A percentile compares a stretch with the other conserved stretches of the same genome.
phyloP scores from a whole-genome alignment of 768 basidiomycete genomes.

The Podaxis sp. region DNA sequence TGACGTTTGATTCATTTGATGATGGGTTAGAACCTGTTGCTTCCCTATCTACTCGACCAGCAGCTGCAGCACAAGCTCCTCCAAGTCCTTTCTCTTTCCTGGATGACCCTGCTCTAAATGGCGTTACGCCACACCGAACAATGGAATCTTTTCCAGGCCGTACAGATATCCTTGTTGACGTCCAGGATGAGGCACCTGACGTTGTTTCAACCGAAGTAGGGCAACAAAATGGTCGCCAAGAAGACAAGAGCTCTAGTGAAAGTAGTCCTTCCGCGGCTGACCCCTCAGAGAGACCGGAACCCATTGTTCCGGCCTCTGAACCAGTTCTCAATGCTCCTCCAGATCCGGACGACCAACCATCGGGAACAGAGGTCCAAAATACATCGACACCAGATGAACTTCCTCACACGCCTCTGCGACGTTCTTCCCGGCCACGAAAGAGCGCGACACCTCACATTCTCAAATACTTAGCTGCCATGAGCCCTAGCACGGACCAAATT shows the following conservation, averaged over 20 bases:
- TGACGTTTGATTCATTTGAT: conserved; percentile 39
- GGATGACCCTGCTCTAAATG: not conserved
- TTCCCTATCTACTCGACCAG: not conserved
- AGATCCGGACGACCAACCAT: not conserved
- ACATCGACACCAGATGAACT: conserved; percentile 10
- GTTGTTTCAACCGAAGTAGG: not conserved
- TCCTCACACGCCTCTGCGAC: conserved; percentile 30
- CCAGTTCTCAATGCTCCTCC: not conserved
- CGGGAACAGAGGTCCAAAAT: not conserved
- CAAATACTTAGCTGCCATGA: conserved; percentile 20
- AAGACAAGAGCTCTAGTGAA: not conserved
- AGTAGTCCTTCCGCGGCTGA: not conserved
- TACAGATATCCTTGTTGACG: conserved; percentile 5
- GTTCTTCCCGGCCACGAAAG: conserved; percentile 40
- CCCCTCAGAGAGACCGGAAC: not conserved
- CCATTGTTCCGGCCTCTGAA: not conserved
- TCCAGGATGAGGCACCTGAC: not conserved
- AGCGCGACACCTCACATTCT: conserved; percentile 27
- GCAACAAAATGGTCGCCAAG: not conserved
- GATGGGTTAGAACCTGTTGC: not conserved
- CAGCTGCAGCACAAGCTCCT: not conserved
- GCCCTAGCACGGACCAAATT: conserved; percentile 10
- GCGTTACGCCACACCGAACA: not conserved
- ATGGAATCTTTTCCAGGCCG: not conserved
- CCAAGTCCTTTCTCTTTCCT: conserved; percentile 12